phyloP scores from a whole-genome alignment of 805 yeast genomes.

The Saccharomycopsis javanensis region DNA sequence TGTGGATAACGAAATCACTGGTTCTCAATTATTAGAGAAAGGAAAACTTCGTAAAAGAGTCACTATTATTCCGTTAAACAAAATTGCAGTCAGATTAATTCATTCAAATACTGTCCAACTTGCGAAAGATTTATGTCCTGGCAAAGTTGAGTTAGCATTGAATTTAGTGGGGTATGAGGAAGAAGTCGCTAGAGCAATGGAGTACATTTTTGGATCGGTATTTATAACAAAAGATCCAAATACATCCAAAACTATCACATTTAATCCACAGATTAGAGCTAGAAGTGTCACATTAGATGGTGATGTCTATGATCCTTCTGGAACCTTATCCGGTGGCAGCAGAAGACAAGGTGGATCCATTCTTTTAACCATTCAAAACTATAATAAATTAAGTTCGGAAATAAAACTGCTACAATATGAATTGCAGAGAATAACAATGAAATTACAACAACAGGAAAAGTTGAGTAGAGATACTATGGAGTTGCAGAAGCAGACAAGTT shows the following conservation, averaged over 20 bases:
- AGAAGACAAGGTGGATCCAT: slow-evolving; percentile 50
- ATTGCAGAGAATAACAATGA: slow-evolving; percentile 31
- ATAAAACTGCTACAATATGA: slow-evolving; percentile 35
- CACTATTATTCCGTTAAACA: slow-evolving; percentile 86
- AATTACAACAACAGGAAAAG: slow-evolving; percentile 34
- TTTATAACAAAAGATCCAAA: slow-evolving; percentile 80
- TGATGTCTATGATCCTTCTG: slow-evolving; percentile 92
- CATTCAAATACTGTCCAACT: slow-evolving; percentile 41
- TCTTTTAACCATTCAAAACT: slow-evolving; percentile 56
- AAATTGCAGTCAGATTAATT: slow-evolving; percentile 53
- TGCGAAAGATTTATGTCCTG: slow-evolving; percentile 75
- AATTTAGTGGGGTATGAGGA: slow-evolving; percentile 66
- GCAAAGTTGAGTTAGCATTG: slow-evolving; percentile 81
- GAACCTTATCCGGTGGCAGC: slow-evolving; percentile 94
- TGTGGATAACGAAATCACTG: slow-evolving; percentile 79
- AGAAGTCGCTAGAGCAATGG: slow-evolving; percentile 74
- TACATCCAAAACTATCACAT: slow-evolving; percentile 82
- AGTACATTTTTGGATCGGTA: slow-evolving; percentile 84
- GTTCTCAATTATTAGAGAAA: slow-evolving; percentile 67
- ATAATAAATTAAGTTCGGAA: slow-evolving; percentile 36
- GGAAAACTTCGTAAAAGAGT: slow-evolving; percentile 76
- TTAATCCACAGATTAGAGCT: slow-evolving; percentile 68
- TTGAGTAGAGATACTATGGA: slow-evolving; percentile 41
- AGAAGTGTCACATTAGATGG: slow-evolving; percentile 88
- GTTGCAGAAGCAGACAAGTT: slow-evolving; percentile 48